phyloP scores from a whole-genome alignment of 768 basidiomycete genomes.

The Brasilioporus rufonigricans region DNA sequence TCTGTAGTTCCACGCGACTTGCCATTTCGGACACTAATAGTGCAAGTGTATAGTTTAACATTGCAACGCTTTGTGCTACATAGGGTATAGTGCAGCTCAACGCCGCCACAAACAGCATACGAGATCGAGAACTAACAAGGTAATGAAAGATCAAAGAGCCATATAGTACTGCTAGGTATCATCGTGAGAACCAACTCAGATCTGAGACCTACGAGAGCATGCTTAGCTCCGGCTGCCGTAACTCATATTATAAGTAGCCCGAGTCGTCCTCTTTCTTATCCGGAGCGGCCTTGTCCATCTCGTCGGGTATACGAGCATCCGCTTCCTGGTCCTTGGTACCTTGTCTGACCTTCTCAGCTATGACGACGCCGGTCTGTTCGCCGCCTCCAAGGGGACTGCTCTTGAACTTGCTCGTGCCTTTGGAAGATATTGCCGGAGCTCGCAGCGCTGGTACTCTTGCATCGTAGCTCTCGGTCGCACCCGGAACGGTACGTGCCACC shows the following conservation, averaged over 20 bases:
- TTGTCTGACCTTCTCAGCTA: conserved; percentile 48
- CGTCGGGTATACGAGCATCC: conserved; percentile 34
- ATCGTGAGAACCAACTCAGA: not conserved
- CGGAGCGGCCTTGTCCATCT: conserved; percentile 34
- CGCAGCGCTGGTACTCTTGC: conserved; percentile 10
- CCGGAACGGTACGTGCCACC: conserved; percentile 1
- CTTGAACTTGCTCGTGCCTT: conserved; percentile 63
- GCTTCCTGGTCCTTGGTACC: conserved; percentile 24
- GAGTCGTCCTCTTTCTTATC: conserved; percentile 34
- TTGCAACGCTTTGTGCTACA: too few species aligned
- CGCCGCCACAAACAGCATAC: conserved; percentile 13
- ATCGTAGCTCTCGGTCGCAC: conserved; percentile 18
- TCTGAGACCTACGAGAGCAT: not conserved
- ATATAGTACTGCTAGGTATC: not conserved
- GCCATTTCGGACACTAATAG: not conserved
- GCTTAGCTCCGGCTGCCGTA: not conserved
- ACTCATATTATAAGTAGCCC: conserved; percentile 25
- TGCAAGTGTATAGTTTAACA: too few species aligned
- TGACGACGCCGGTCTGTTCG: conserved; percentile 42
- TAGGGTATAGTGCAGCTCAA: conserved; percentile 14
- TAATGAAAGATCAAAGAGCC: not conserved
- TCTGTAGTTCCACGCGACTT: not conserved
- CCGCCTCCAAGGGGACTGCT: conserved; percentile 62
- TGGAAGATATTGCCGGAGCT: conserved; percentile 26
- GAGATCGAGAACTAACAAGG: not conserved